Conservation (phyloP, 176 grass and related monocot genomes). For the Aegilops sharonensis region DNA sequence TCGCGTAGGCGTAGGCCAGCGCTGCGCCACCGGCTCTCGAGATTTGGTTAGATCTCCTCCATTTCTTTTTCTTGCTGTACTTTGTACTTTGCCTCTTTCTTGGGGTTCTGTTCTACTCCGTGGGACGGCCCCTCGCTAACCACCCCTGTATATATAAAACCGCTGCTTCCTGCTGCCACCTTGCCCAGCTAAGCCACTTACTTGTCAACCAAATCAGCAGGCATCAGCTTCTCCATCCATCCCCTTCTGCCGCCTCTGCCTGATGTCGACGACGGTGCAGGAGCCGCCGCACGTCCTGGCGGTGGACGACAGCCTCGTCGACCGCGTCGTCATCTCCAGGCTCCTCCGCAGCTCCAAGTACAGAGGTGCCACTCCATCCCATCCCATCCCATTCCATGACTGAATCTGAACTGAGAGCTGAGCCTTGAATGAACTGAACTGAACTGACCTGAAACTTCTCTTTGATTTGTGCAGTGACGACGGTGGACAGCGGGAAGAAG, state of each 20-base stretch:
- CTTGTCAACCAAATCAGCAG: neutral
- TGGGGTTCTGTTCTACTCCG: neutral
- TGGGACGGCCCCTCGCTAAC: neutral
- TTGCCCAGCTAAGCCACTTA: neutral
- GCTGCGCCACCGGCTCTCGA: neutral
- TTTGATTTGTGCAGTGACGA: conserved; percentile 22
- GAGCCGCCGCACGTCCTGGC: conserved; percentile 58
- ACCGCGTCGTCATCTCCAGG: conserved; percentile 53
- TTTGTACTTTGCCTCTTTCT: neutral
- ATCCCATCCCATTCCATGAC: neutral
- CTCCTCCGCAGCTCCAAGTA: conserved; percentile 61
- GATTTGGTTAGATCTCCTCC: neutral
- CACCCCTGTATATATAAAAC: neutral
- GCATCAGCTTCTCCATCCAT: neutral
- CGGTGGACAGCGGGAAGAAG: conserved; percentile 53
- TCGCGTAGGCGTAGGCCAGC: neutral
- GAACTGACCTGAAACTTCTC: too few relatives aligned
- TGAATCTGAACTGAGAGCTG: neutral
- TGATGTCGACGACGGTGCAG: neutral
- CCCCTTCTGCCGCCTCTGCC: neutral
- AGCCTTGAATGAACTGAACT: neutral
- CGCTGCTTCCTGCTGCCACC: neutral
- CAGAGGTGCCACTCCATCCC: conserved; percentile 23
- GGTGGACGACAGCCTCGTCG: conserved; percentile 64
- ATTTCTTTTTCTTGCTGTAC: neutral